Conservation (phyloP, 495 filamentous ascomycete genomes). For the Oleoguttula mirabilis region DNA sequence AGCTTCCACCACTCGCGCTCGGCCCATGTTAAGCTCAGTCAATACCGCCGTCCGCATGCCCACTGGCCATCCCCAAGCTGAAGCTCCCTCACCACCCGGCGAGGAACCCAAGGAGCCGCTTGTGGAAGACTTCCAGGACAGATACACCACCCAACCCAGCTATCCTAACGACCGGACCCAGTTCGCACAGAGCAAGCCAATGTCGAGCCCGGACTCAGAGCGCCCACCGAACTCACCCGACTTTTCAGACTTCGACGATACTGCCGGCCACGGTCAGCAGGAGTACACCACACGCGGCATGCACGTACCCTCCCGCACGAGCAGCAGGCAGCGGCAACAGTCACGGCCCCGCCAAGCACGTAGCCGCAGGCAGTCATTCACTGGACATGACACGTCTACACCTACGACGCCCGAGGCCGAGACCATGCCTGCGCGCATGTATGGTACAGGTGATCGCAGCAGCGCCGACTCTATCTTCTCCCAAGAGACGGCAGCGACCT, state of each 20-base stretch:
- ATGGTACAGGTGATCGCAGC: slow-evolving; percentile 25
- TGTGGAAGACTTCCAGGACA: slow-evolving; percentile 23
- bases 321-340: slow-evolving; percentile 14
- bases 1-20: not conserved
- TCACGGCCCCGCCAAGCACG: not conserved
- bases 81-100: not conserved
- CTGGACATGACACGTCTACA: slow-evolving; percentile 11
- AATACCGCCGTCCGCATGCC: not conserved
- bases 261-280: slow-evolving; percentile 15
- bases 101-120: slow-evolving; percentile 17
- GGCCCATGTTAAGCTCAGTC: not conserved
- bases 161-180: too few species aligned
- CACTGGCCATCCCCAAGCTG: not conserved
- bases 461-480: slow-evolving; percentile 28
- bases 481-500: slow-evolving; percentile 30
- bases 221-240: not conserved
- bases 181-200: too few species aligned
- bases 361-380: not conserved
- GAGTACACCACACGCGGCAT: slow-evolving; percentile 24
- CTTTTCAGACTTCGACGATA: slow-evolving; percentile 19
- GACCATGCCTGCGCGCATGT: too few species aligned
- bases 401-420: slow-evolving; percentile 16
- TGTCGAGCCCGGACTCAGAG: slow-evolving; percentile 1
- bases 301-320: slow-evolving; percentile 27
- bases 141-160: not conserved